Evolutionary conservation across 371 early-diverging fungal species (phyloP), one percentile per base, ranked within the genome.

Genomic region (Mucor velutinosus): DNA sequence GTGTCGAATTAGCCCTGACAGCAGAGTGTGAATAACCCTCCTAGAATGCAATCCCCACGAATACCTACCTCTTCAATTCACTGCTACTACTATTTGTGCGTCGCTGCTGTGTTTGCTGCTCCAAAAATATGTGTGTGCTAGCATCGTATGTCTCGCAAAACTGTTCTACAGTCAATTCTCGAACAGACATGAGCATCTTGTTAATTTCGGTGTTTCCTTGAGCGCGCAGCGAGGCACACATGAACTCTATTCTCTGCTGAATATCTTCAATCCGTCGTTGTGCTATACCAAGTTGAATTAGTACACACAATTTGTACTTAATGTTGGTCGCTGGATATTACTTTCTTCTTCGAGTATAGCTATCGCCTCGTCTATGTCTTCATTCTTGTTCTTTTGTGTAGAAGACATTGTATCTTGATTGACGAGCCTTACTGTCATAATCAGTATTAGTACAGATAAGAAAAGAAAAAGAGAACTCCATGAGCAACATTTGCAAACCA

Each of bases 111-210:
- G 21, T 60, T 58, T 61, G 57, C 11, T 67, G 64, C 7, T 66
- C 59, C n/a, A 80, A 29, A 35, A 66, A 73, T 0, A 19, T 23
- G 41, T 68, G 58, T 2, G 67, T 66, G 30, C 68, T 55, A 11
- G 70, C 75, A 11, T 64, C 70, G 45, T 76, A 74, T 8, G 27
- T 53, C 19, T 72, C 64, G 56, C 78, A 80, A 60, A 72, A 78
- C 39, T 78, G 76, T 11, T 70, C 67, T 37, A 78, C 61, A 8
- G 78, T 76, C 19, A 78, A 25, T 12, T 74, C 47, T 37, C 72
- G 58, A 32, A 75, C 67, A 0, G 75, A 32, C 15, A 35, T 57
- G 7, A 70, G 57, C 23, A 80, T 64, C 29, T 71, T 65, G n/a
- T 69, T 74, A 6, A 76, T 69, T 49, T 75, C 66, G 14, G 63